Base-by-base conservation (phyloP, 148 eudicot genomes). In the Hydrangea macrophylla region DNA sequence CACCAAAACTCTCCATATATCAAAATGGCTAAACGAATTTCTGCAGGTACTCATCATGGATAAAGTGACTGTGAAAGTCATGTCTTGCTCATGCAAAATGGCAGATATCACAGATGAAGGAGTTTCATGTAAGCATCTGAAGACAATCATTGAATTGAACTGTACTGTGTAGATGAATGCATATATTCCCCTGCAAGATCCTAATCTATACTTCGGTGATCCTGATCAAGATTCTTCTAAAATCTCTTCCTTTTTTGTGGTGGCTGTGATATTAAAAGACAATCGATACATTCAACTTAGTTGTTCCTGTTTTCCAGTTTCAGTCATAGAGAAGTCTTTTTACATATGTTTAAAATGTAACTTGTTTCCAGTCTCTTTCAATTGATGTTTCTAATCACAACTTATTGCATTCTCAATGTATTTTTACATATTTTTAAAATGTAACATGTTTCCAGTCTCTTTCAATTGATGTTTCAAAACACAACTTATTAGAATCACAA, bases 71-170 rank as follows among this genome's bases (percentile, higher is more conserved):
- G 90, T 91, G 61, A 94, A 82, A 82, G 96, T 94, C 61, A 91
- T 94, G 99, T 94, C 99, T 39, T 77, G 76, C 60, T 85, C 99
- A 57, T 94, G 99, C 86, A 91, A 91, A 78, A 94, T 94, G 99
- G 86, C 99, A 27, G 99, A 94, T 83, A 91, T 94, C 74, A 91
- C 97, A 20, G 99, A 91, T 71, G 84, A 94, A 62, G 99, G 97
- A 65, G 86, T 94, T 70, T 91, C 99, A 69, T 79, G 99, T 94
- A 74, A 83, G 97, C 64, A 64, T 76, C n/a, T 32, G 28, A 17
- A 54, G 30, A 26, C 13, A 20, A 7, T 18, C 55, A 25, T 25
- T 36, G 18, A 48, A 32, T 20, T 28, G 22, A 31, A 30, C 28
- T 9, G 12, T 31, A 50, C 55, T 39, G 18, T 35, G 60, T 67